Base-by-base conservation (phyloP, 2,329 filamentous ascomycete species). In the Reticulascus tulasneorum region DNA sequence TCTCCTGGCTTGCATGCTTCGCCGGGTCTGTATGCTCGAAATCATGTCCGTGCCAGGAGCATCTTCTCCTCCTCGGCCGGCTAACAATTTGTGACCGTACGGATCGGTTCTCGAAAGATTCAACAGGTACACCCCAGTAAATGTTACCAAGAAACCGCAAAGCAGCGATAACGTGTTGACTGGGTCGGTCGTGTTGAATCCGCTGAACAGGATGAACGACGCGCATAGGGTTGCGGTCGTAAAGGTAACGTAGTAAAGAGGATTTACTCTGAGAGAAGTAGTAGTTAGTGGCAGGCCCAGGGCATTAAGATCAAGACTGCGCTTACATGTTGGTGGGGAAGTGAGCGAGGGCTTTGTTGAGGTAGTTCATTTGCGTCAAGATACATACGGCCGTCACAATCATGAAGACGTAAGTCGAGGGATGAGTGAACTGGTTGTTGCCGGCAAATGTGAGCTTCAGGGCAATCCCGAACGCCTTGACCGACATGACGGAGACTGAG, bases 311-410 rank as follows among this genome's bases (percentile, higher is more conserved):
- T 11, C 9, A 13, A 4, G 20, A n/a, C 13, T 22, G 28, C 17
- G 70, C 86, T 60, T 75, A 95, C 90, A 98, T 94, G 52, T 94
- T 95, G 21, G 93, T 96, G 20, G 87, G 91, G 65, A 97, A 98
- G 54, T 94, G 89, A 62, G 88, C 94, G 42, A 98, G 69, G 7
- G 93, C 93, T 65, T 98, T 98, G 73, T 98, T 98, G 66, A 98
- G 95, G 64, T 98, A 98, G 64, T 98, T 98, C 93, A 98, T 97
- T 71, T 98, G 93, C 8, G 90, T 96, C 49, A 98, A 63, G 56
- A 98, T 97, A 69, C 93, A 98, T 47, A 96, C 87, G 4, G 75
- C 73, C 0, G 90, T 93, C 47, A 97, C 79, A 48, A 98, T 96
- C 63, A 91, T 82, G 60, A 98, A 98, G 46, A 96, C 90, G 53